A percentile compares a stretch with the other conserved stretches of the same genome.
phyloP scores from a whole-genome alignment of 108 stramenopile species.

The Ochromonas danica region DNA sequence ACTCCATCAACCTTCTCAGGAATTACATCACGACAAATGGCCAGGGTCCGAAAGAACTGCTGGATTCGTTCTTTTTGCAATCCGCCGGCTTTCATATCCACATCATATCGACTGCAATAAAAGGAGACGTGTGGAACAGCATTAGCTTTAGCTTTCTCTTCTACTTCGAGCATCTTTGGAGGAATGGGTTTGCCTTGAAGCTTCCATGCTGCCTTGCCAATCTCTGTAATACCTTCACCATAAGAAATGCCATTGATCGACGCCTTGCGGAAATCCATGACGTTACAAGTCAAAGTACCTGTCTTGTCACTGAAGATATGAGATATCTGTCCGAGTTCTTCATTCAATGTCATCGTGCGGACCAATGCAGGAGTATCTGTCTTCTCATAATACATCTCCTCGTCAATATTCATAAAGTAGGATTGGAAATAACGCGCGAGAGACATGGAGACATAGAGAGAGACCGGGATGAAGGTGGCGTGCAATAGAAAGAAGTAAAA shows the following conservation, averaged over 20 bases:
- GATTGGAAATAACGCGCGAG: conserved; percentile 57
- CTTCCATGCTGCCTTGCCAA: conserved; percentile 37
- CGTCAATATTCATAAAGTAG: conserved; percentile 56
- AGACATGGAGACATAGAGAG: conserved; percentile 64
- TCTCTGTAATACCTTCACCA: conserved; percentile 44
- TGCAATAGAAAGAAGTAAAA: conserved; percentile 60
- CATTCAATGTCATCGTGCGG: conserved; percentile 61
- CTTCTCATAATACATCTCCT: conserved; percentile 39
- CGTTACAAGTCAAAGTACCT: conserved; percentile 52
- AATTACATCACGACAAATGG: conserved; percentile 60
- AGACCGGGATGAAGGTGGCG: conserved; percentile 66
- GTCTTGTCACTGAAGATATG: conserved; percentile 77
- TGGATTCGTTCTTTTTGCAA: conserved; percentile 27
- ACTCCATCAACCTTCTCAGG: conserved; percentile 50
- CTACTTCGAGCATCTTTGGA: not conserved
- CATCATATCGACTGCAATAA: not conserved
- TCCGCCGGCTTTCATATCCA: not conserved
- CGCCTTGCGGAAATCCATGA: conserved; percentile 52
- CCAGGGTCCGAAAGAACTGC: conserved; percentile 54
- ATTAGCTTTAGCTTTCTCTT: conserved; percentile 11
- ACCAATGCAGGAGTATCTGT: conserved; percentile 47
- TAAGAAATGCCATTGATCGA: conserved; percentile 40
- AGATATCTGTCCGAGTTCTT: conserved; percentile 85
- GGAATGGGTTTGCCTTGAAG: conserved; percentile 31
- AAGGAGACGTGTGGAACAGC: conserved; percentile 39